These are phyloP conservation scores for Glarea lozoyensis DNA, from an alignment of 495 filamentous ascomycete genomes.

Conservation along the genomic window DNA sequence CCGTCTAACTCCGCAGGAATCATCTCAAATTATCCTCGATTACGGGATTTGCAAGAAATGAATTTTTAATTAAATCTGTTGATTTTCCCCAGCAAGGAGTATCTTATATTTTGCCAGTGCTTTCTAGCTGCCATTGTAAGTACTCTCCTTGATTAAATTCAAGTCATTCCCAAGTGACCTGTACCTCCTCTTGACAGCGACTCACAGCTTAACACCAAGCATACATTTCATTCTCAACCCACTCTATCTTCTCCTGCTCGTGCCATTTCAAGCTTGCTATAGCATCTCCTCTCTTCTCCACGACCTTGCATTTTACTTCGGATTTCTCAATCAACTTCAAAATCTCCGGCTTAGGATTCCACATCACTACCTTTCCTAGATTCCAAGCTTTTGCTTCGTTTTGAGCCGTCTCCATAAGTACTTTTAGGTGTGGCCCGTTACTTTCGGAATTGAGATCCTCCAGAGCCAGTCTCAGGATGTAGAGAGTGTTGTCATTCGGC, in stretches of 20 bases:
- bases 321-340: conserved; percentile 23
- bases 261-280: conserved; percentile 44
- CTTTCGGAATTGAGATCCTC: conserved; percentile 40
- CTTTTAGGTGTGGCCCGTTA: conserved; percentile 25
- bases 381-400: conserved; percentile 32
- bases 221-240: conserved; percentile 87
- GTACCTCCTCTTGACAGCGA: no score
- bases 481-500: conserved; percentile 51
- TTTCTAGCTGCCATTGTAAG: no score
- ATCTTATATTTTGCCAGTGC: no score
- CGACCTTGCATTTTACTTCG: conserved; percentile 23
- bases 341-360: conserved; percentile 33
- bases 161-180: no score
- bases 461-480: conserved; percentile 69
- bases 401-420: conserved; percentile 29
- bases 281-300: conserved; percentile 33
- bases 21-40: no score
- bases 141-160: no score
- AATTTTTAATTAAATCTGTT: no score
- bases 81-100: no score
- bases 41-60: no score
- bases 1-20: no score
- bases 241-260: conserved; percentile 53
- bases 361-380: conserved; percentile 35
- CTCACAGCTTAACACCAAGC: conserved; percentile 63